A percentile compares a stretch with the other conserved stretches of the same genome.
phyloP scores from a whole-genome alignment of 257 asterid species.

The Solanum tarapatanum region DNA sequence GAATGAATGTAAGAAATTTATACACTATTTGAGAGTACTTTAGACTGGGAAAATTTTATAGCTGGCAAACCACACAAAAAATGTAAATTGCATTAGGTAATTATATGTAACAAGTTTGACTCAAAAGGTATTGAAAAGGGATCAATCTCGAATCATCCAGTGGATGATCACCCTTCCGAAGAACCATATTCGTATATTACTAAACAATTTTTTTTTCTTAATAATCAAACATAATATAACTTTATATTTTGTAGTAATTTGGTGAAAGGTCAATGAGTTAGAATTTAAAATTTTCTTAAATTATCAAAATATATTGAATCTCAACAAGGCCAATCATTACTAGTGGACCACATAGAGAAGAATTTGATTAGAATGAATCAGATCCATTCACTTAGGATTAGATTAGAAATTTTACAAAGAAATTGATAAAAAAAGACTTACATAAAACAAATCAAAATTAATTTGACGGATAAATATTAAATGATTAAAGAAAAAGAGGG shows the following conservation, averaged over 20 bases:
- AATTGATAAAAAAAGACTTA: not conserved
- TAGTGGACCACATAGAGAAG: not conserved
- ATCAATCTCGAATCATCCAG: too few species aligned
- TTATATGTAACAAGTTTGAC: fast-evolving
- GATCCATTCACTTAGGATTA: not conserved
- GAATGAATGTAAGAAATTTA: too few species aligned
- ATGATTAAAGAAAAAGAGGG: not conserved
- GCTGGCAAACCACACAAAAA: too few species aligned
- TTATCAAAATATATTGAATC: not conserved
- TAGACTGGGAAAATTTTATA: too few species aligned
- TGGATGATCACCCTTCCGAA: too few species aligned
- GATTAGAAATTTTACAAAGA: not conserved
- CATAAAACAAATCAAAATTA: not conserved
- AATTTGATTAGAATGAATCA: not conserved
- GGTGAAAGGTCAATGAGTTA: not conserved
- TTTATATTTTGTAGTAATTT: not conserved
- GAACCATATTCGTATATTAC: not conserved
- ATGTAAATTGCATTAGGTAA: fast-evolving
- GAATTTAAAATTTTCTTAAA: not conserved
- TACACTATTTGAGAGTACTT: too few species aligned
- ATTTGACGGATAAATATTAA: not conserved
- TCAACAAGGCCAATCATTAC: not conserved
- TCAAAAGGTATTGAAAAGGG: too few species aligned
- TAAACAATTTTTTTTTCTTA: not conserved
- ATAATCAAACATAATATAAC: not conserved